These are phyloP conservation scores for Cladosporium phlei DNA, from an alignment of 2,329 filamentous ascomycete genomes.

Conservation along the genomic window DNA sequence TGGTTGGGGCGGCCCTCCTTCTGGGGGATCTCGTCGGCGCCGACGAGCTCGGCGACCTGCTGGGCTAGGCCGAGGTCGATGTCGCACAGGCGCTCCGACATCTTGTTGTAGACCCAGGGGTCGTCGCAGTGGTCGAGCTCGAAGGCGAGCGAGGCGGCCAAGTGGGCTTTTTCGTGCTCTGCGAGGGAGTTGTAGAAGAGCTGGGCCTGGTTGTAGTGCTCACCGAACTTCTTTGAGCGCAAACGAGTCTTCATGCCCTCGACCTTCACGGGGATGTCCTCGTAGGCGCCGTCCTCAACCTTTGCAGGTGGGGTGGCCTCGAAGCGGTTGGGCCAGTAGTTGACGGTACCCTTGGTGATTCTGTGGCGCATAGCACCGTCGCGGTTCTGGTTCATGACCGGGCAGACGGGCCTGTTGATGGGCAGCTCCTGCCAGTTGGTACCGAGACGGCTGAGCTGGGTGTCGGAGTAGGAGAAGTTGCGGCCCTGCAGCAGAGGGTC, in stretches of 20 bases:
- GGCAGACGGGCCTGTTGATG: constrained; percentile 60
- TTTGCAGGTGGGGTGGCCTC: constrained; percentile 59
- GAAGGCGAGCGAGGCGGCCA: constrained; percentile 59
- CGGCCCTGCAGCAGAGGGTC: constrained; percentile 71
- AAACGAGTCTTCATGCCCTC: constrained; percentile 66
- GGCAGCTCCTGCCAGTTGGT: constrained; percentile 73
- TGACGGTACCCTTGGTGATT: constrained; percentile 67
- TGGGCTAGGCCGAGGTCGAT: constrained; percentile 68
- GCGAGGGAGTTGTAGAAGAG: constrained; percentile 78
- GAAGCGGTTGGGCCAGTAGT: constrained; percentile 76
- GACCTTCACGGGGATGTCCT: constrained; percentile 62
- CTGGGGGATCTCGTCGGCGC: constrained; percentile 53
- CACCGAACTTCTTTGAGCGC: constrained; percentile 67
- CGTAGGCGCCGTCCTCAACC: constrained; percentile 60
- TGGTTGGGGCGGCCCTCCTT: constrained; percentile 55
- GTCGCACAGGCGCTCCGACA: constrained; percentile 63
- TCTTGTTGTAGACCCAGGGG: constrained; percentile 66
- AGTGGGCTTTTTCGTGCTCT: constrained; percentile 59
- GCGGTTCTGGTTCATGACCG: constrained; percentile 32
- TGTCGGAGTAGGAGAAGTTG: constrained; percentile 64
- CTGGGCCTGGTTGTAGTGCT: constrained; percentile 73
- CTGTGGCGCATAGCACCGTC: constrained; percentile 59
- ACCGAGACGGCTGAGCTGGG: constrained; percentile 65
- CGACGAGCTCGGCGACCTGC: constrained; percentile 64
- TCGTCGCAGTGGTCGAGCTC: constrained; percentile 81